Conservation (phyloP, 345 rosid genomes). For the Raphanus raphanistrum region DNA sequence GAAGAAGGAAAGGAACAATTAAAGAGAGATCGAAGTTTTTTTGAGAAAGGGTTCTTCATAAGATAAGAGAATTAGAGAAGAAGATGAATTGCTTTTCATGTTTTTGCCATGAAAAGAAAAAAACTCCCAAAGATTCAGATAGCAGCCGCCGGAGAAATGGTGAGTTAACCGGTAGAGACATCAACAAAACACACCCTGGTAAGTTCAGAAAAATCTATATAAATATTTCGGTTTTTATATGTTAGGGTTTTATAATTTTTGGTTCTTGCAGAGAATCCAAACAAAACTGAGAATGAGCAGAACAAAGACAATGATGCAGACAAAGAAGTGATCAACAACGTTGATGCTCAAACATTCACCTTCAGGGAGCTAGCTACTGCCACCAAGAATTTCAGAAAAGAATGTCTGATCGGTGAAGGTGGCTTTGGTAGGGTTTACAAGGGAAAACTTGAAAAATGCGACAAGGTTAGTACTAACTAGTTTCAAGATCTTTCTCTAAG, state of each 20-base stretch:
- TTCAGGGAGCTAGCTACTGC: conserved; percentile 78
- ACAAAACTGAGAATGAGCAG: conserved; percentile 19
- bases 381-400: conserved; percentile 6
- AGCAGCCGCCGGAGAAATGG: conserved; percentile 38
- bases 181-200: conserved; percentile 43
- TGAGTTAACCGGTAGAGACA: conserved; percentile 30
- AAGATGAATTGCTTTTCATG: conserved; percentile 82
- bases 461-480: background rate
- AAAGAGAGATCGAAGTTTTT: background rate
- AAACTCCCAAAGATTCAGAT: conserved; percentile 25
- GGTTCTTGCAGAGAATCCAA: conserved; percentile 30
- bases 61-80: conserved; percentile 5
- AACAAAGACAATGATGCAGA: conserved; percentile 32
- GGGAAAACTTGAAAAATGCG: conserved; percentile 41
- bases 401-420: conserved; percentile 4
- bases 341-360: conserved; percentile 56
- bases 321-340: conserved; percentile 21
- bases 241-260: conserved; percentile 10
- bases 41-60: background rate
- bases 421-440: conserved; percentile 20
- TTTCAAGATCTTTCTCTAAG: background rate
- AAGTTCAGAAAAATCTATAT: background rate
- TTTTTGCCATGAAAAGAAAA: conserved; percentile 60
- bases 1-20: background rate
- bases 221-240: background rate